Evolutionary conservation across 805 yeast genomes (phyloP).

Genomic region (Spathaspora arborariae): DNA sequence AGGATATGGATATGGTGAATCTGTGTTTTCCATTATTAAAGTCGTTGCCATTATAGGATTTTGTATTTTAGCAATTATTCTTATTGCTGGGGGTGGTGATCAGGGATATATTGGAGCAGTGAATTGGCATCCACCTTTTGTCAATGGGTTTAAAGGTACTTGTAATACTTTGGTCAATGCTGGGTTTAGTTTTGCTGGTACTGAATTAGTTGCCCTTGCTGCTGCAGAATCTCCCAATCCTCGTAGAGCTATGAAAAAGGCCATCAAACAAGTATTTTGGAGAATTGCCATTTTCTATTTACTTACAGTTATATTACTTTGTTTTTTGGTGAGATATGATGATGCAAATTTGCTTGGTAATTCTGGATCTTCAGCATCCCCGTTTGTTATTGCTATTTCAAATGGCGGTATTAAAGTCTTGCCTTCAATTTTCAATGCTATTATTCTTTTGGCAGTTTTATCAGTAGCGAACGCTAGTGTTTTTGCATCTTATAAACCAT

Average conservation of each 20-base stretch:
- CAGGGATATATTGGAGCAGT: constrained; percentile 35
- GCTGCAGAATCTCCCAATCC: constrained; percentile 35
- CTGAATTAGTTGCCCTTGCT: constrained; percentile 29
- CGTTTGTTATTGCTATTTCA: constrained; percentile 66
- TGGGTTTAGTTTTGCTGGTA: constrained; percentile 26
- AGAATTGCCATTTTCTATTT: constrained; percentile 35
- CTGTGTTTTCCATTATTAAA: constrained; percentile 31
- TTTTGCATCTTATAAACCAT: constrained; percentile 62
- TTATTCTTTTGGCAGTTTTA: constrained; percentile 62
- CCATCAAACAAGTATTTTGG: constrained; percentile 39
- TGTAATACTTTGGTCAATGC: constrained; percentile 28
- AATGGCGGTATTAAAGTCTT: constrained; percentile 57
- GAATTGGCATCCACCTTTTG: constrained; percentile 36
- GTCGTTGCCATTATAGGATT: constrained; percentile 39
- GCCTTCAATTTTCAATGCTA: constrained; percentile 69
- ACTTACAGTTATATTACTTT: constrained; percentile 23
- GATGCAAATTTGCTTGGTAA: constrained; percentile 40
- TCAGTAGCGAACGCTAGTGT: constrained; percentile 74
- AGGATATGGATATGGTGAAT: constrained; percentile 38
- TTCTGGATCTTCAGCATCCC: constrained; percentile 63
- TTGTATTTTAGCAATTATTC: constrained; percentile 34
- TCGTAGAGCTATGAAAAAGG: constrained; percentile 29
- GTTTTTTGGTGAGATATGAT: constrained; percentile 45
- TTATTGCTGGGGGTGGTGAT: constrained; percentile 39
- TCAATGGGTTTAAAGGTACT: constrained; percentile 33